Evolutionary conservation across 495 filamentous ascomycete species (phyloP), one percentile per base, ranked within the genome.

Genomic region (Tuber magnatum): DNA sequence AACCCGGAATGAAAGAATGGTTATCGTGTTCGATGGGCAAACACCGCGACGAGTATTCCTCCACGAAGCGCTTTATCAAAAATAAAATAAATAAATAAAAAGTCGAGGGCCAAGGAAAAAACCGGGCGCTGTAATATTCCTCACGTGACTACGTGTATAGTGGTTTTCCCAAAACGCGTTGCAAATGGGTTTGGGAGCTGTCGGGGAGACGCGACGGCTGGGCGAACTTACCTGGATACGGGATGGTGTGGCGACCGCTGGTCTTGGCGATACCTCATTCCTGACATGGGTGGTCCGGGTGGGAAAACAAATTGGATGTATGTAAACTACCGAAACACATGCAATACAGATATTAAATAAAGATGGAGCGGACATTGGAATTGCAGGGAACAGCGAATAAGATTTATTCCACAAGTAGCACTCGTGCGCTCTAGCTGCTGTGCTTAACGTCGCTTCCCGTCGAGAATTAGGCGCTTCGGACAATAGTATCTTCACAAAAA

Each of bases 201-300:
- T 20, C 35, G 0, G 69, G 69, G 69, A 71, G 39, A 71, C 69
- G 69, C 69, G 42, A 71, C 69, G 42, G 42, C 69, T 41, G 38
- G 39, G 69, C 69, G 38, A 71, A n/a, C 39, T 44, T 71, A 44
- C 42, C 69, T 24, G 69, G 69, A 71, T n/a, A 40, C 7, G 39
- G 69, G 41, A 70, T 70, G 51, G 51, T 28, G 51, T 61, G 51
- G 24, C 56, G 35, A 65, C 56, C 28, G 12, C 28, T 35, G 14
- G 28, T 35, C 56, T 65, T 35, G 56, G 56, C 56, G 28, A 65
- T 3, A 65, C 56, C 3, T 65, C 28, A 18, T 28, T 32, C 28
- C 10, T 28, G 56, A 65, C 56, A 65, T 65, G 56, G 56, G 14
- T 65, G 3, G 14, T 20, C 56, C 56, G 56, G 28, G 28, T 7